Percentiles rank a stretch among this genome's conserved stretches.
These are phyloP conservation scores for Ophiocordyceps unilateralis DNA, from an alignment of 2,329 filamentous ascomycete species.

Conservation along the genomic window DNA sequence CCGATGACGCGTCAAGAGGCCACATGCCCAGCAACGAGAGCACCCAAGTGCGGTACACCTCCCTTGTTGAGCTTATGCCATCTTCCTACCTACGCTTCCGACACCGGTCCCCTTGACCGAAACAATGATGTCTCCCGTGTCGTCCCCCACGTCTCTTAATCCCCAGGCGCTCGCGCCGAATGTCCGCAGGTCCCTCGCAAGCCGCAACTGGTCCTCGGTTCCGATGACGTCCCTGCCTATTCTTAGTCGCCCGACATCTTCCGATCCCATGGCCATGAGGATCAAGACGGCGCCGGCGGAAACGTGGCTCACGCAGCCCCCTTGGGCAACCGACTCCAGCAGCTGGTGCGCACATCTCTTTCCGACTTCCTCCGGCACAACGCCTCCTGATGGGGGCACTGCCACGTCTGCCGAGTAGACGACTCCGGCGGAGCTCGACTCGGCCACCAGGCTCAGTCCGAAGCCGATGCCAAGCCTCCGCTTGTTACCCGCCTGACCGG, in stretches of 20 bases:
- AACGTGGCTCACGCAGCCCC: conserved; percentile 61
- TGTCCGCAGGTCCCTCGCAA: conserved; percentile 71
- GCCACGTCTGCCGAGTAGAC: conserved; percentile 77
- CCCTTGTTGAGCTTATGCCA: conserved; percentile 29
- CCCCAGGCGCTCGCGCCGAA: conserved; percentile 90
- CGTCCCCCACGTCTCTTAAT: conserved; percentile 53
- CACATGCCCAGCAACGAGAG: no score
- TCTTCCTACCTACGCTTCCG: conserved; percentile 87
- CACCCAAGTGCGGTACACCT: no score
- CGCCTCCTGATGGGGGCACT: conserved; percentile 59
- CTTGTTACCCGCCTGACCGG: conserved; percentile 35
- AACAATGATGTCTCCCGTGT: conserved; percentile 60
- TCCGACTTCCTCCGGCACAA: conserved; percentile 80
- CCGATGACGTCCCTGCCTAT: conserved; percentile 69
- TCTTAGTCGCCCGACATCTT: conserved; percentile 79
- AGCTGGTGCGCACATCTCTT: conserved; percentile 78
- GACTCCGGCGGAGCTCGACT: conserved; percentile 66
- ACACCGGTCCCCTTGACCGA: conserved; percentile 88
- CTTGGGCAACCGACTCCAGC: conserved; percentile 63
- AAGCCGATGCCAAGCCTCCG: conserved; percentile 74
- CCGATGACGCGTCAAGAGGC: conserved; percentile 1
- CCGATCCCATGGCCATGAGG: conserved; percentile 94
- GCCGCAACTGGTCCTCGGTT: conserved; percentile 59
- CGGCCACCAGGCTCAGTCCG: conserved; percentile 76
- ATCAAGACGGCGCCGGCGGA: conserved; percentile 62